Percentiles rank a stretch among this genome's conserved stretches.
Evolutionary conservation across 495 filamentous ascomycete genomes (phyloP).

Genomic region (Beverwykella pulmonaria): DNA sequence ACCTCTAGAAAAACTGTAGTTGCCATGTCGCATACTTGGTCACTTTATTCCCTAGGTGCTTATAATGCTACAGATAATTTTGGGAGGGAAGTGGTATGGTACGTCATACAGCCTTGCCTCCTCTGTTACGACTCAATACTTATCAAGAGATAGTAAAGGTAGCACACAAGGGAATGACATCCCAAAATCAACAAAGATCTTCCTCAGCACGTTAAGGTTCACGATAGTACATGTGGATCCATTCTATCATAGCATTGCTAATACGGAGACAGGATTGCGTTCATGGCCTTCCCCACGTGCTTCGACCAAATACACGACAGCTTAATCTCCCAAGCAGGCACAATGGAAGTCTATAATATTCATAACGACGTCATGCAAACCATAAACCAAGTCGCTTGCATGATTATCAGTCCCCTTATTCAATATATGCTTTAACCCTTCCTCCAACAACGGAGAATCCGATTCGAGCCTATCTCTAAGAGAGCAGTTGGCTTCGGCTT

Average conservation of each 20-base stretch:
- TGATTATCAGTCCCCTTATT: slow-evolving; percentile 54
- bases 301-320: slow-evolving; percentile 51
- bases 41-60: slow-evolving; percentile 39
- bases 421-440: slow-evolving; percentile 52
- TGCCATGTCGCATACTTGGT: slow-evolving; percentile 56
- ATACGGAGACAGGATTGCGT: slow-evolving; percentile 32
- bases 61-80: slow-evolving; percentile 1
- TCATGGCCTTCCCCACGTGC: slow-evolving; percentile 42
- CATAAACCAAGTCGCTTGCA: slow-evolving; percentile 43
- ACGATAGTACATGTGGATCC: slow-evolving; percentile 40
- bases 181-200: slow-evolving; percentile 46
- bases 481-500: slow-evolving; percentile 54
- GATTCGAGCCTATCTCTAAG: slow-evolving; percentile 54
- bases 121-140: background rate
- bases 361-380: slow-evolving; percentile 52
- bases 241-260: slow-evolving; percentile 12
- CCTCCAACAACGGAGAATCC: slow-evolving; percentile 47
- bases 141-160: slow-evolving; percentile 39
- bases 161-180: slow-evolving; percentile 50
- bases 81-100: slow-evolving; percentile 26
- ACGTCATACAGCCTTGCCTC: background rate
- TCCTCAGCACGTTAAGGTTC: slow-evolving; percentile 39
- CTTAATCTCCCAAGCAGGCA: slow-evolving; percentile 58
- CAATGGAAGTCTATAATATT: slow-evolving; percentile 54
- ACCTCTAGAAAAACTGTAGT: slow-evolving; percentile 51